Percentiles rank a stretch among this genome's conserved stretches.
Conservation (phyloP, 306 rosid genomes). For the Geum urbanum region DNA sequence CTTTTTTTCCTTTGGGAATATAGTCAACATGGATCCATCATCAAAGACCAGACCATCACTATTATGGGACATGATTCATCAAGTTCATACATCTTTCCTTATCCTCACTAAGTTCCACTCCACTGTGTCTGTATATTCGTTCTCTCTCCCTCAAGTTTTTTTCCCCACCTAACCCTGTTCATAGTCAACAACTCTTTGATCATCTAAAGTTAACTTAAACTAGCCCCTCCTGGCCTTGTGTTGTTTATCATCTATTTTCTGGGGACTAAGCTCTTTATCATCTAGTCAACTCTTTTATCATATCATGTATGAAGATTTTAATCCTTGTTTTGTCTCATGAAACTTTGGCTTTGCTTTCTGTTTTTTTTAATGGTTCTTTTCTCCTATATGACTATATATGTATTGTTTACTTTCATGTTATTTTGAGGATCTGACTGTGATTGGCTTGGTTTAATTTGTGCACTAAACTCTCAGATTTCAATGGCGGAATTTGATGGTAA, state of each 20-base stretch:
- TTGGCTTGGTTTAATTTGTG: background rate
- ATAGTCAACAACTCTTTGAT: background rate
- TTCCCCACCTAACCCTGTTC: background rate
- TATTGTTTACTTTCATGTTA: background rate
- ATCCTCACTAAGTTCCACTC: background rate
- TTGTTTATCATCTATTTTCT: background rate
- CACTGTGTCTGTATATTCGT: background rate
- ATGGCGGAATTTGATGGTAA: constrained; percentile 23
- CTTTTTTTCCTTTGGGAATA: no score
- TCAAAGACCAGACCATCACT: background rate
- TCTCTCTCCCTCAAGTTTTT: background rate
- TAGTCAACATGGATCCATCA: background rate
- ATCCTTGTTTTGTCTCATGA: background rate
- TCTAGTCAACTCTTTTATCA: background rate
- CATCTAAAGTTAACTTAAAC: no score
- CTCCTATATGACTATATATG: background rate
- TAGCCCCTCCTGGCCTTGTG: background rate
- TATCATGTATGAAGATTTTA: constrained; percentile 4
- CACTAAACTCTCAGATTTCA: background rate
- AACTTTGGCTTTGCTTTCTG: background rate
- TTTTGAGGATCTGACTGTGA: background rate
- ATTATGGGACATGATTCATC: background rate
- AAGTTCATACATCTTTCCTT: background rate
- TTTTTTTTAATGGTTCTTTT: no score
- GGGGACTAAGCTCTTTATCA: background rate